Conservation (phyloP, 345 rosid species). For the Turritis glabra region DNA sequence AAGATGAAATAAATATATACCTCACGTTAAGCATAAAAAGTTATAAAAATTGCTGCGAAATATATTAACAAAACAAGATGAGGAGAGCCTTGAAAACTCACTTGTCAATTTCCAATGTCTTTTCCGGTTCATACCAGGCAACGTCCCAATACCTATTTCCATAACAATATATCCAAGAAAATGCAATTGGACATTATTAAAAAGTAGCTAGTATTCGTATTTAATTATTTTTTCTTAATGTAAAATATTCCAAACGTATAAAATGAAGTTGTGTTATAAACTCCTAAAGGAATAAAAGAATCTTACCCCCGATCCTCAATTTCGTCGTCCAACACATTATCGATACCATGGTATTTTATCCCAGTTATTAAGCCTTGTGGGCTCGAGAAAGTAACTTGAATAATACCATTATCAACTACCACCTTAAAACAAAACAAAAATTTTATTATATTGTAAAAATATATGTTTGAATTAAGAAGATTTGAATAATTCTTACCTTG, state of each 20-base stretch:
- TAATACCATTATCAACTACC: constrained; percentile 67
- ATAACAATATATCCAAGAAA: not conserved
- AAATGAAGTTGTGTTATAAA: not conserved
- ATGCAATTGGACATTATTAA: not conserved
- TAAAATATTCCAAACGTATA: not conserved
- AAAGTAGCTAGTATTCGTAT: not conserved
- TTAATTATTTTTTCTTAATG: not conserved
- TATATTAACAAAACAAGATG: not conserved
- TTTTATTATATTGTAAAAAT: not conserved
- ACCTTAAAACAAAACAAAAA: constrained; percentile 49
- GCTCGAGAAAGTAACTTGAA: constrained; percentile 60
- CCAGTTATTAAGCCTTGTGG: constrained; percentile 67
- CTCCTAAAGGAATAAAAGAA: not conserved
- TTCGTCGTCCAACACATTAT: constrained; percentile 56
- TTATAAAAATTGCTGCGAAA: not conserved
- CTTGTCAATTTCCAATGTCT: constrained; percentile 49
- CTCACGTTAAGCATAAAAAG: not conserved
- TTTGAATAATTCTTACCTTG: constrained; percentile 15
- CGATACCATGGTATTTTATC: constrained; percentile 63
- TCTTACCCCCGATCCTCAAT: constrained; percentile 66
- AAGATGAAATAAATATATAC: too few species aligned
- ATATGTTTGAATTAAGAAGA: not conserved
- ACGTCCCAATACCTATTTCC: constrained; percentile 80
- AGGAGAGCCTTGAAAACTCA: constrained; percentile 15
- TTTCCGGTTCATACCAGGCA: constrained; percentile 61